phyloP scores from a whole-genome alignment of 441 rosid genomes.

The Mallotus repandus region DNA sequence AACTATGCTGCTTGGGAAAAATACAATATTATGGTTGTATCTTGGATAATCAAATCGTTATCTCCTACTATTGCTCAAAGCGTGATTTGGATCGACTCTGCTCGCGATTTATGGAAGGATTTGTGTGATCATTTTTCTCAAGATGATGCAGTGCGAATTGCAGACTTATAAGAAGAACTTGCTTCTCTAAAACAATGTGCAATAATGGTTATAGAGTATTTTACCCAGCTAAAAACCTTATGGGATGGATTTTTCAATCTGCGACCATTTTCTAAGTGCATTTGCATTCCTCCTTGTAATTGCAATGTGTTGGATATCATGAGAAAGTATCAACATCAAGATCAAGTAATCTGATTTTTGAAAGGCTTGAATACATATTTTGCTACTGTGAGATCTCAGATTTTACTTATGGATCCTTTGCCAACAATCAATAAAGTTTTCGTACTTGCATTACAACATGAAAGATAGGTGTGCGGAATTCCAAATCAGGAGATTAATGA shows the following conservation, averaged over 20 bases:
- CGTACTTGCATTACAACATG: not conserved
- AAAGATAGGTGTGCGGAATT: not conserved
- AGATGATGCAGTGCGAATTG: too few relatives aligned
- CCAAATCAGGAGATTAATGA: not conserved
- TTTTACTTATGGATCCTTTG: not conserved
- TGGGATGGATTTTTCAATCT: not conserved
- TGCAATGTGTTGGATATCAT: not conserved
- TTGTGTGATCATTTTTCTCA: too few relatives aligned
- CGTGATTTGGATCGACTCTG: too few relatives aligned
- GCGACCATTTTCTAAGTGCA: not conserved
- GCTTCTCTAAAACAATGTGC: too few relatives aligned
- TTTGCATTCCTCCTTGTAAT: not conserved
- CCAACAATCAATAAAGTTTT: not conserved
- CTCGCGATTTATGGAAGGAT: too few relatives aligned
- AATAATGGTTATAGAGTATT: too few relatives aligned
- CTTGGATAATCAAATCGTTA: too few relatives aligned
- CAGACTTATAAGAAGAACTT: too few relatives aligned
- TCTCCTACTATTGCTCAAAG: too few relatives aligned
- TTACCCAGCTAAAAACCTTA: not conserved
- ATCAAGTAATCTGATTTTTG: too few relatives aligned
- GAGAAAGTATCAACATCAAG: not conserved
- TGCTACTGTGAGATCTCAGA: not conserved
- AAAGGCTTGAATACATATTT: not conserved
- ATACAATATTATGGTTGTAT: too few relatives aligned
- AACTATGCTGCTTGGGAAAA: too few relatives aligned